These are phyloP conservation scores for Candida mesenterica DNA, from an alignment of 1,139 yeast species.

Conservation along the genomic window DNA sequence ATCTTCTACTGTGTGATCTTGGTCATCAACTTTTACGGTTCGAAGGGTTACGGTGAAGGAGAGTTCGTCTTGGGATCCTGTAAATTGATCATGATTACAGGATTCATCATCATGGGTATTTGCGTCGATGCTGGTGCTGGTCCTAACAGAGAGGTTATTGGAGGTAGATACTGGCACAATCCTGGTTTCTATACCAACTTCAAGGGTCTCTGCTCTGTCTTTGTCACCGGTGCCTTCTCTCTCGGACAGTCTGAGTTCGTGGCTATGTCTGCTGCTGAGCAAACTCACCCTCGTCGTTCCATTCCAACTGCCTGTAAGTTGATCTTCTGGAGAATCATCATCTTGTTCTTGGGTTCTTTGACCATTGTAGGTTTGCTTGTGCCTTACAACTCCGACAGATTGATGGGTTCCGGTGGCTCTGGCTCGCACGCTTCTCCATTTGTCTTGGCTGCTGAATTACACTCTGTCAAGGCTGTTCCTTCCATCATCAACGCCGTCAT, in stretches of 20 bases:
- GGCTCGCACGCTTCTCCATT: constrained; percentile 44
- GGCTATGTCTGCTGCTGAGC: constrained; percentile 43
- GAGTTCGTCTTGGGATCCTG: constrained; percentile 28
- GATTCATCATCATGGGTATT: constrained; percentile 32
- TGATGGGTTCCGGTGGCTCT: constrained; percentile 39
- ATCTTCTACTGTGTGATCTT: constrained; percentile 26
- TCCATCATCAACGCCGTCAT: constrained; percentile 45
- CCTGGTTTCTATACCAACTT: constrained; percentile 28
- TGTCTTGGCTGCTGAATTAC: constrained; percentile 43
- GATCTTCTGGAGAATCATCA: constrained; percentile 37
- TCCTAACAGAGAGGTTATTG: constrained; percentile 23
- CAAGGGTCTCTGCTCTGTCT: constrained; percentile 41
- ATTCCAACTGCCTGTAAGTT: constrained; percentile 44
- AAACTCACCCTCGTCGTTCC: constrained; percentile 38
- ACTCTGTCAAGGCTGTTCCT: constrained; percentile 39
- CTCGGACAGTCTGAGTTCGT: constrained; percentile 46
- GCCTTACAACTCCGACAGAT: constrained; percentile 36
- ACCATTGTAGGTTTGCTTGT: constrained; percentile 43
- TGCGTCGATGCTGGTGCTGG: constrained; percentile 31
- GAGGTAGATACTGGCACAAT: constrained; percentile 32
- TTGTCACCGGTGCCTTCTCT: constrained; percentile 44
- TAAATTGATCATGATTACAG: constrained; percentile 22
- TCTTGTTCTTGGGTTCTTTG: constrained; percentile 43
- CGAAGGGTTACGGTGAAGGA: constrained; percentile 35
- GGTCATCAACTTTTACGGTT: constrained; percentile 27